Conservation (phyloP, 1,284 basidiomycete species). For the Malassezia caprae region DNA sequence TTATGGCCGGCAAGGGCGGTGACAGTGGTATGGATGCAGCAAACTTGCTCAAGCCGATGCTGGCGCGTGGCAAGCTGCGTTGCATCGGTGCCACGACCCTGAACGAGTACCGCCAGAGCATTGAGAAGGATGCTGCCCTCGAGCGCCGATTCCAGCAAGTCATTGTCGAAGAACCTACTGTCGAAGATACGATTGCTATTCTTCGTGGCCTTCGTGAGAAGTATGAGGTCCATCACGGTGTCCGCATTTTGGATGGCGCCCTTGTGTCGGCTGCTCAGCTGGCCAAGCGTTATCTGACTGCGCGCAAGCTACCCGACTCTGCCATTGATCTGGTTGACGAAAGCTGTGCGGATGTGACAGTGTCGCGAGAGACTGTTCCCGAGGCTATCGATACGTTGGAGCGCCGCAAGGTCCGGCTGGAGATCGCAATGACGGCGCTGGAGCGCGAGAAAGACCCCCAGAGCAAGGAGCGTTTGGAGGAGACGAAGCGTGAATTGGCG, state of each 20-base stretch:
- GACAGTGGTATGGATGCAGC: slow-evolving; percentile 44
- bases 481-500: slow-evolving; percentile 69
- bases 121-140: slow-evolving; percentile 76
- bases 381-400: slow-evolving; percentile 93
- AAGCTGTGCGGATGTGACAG: slow-evolving; percentile 52
- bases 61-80: slow-evolving; percentile 72
- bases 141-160: slow-evolving; percentile 88
- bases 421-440: slow-evolving; percentile 89
- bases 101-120: slow-evolving; percentile 85
- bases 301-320: slow-evolving; percentile 47
- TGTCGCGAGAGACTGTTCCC: slow-evolving; percentile 74
- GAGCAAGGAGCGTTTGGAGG: slow-evolving; percentile 73
- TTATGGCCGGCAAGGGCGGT: slow-evolving; percentile 41
- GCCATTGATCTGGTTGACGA: slow-evolving; percentile 49
- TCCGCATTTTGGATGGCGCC: slow-evolving; percentile 75
- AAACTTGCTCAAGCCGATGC: slow-evolving; percentile 48
- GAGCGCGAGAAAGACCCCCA: slow-evolving; percentile 70
- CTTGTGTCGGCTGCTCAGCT: slow-evolving; percentile 82
- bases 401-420: slow-evolving; percentile 77
- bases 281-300: slow-evolving; percentile 76
- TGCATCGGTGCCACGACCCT: slow-evolving; percentile 90
- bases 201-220: slow-evolving; percentile 79
- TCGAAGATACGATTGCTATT: slow-evolving; percentile 83
- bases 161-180: slow-evolving; percentile 79
- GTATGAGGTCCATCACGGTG: slow-evolving; percentile 55